These are phyloP conservation scores for Wickerhamia fluorescens DNA, from an alignment of 805 yeast species.

Conservation along the genomic window DNA sequence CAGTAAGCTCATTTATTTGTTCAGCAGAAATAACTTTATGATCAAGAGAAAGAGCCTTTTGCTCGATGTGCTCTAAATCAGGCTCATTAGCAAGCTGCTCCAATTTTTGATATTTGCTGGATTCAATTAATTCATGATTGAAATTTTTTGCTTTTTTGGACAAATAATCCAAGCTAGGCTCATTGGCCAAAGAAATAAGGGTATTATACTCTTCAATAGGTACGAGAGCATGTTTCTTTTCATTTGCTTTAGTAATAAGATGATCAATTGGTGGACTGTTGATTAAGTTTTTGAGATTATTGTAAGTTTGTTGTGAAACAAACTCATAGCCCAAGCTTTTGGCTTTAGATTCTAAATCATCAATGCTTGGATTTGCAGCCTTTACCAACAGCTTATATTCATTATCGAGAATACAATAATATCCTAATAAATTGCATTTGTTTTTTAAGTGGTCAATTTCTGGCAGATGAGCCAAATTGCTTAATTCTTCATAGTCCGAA, in stretches of 20 bases:
- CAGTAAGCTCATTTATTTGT: slow-evolving; percentile 8
- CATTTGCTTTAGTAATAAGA: slow-evolving; percentile 7
- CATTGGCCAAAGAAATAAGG: neutral
- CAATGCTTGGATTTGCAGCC: slow-evolving; percentile 14
- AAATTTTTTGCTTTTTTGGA: slow-evolving; percentile 9
- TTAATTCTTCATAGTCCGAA: slow-evolving; percentile 13
- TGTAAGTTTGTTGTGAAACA: slow-evolving; percentile 1
- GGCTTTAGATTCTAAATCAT: slow-evolving; percentile 11
- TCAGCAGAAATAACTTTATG: slow-evolving; percentile 9
- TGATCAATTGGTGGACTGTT: slow-evolving; percentile 5
- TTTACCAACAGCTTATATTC: slow-evolving; percentile 2
- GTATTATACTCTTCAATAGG: slow-evolving; percentile 1
- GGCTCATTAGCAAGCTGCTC: slow-evolving; percentile 13
- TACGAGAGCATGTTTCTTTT: neutral
- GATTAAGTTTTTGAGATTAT: neutral
- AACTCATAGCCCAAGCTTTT: slow-evolving; percentile 6
- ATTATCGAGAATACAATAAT: too few species aligned
- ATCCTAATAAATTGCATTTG: too few species aligned
- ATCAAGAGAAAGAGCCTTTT: neutral
- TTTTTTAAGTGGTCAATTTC: slow-evolving; percentile 4
- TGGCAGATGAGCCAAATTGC: slow-evolving; percentile 10
- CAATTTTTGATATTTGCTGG: slow-evolving; percentile 9
- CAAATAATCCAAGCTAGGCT: slow-evolving; percentile 6
- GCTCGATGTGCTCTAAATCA: slow-evolving; percentile 15
- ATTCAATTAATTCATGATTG: too few species aligned